Percentiles rank a stretch among this genome's conserved stretches.
These are phyloP conservation scores for Lomentospora prolificans DNA, from an alignment of 2,329 filamentous ascomycete species.

Conservation along the genomic window DNA sequence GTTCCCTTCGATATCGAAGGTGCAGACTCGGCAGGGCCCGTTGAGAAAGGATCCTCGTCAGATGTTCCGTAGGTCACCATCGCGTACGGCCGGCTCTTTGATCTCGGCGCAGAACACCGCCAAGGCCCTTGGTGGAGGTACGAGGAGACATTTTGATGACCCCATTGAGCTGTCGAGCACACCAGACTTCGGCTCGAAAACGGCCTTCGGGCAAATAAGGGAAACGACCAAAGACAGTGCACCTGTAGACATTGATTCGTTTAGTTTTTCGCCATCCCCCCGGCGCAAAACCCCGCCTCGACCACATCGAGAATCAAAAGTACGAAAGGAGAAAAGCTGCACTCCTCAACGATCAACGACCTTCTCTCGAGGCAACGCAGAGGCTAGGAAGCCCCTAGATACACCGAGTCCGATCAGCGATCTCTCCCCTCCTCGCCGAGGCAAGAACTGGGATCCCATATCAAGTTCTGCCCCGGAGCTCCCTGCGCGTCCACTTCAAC, in stretches of 20 bases:
- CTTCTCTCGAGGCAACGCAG: no score
- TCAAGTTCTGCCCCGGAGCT: conserved; percentile 41
- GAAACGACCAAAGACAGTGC: not conserved
- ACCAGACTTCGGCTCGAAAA: conserved; percentile 11
- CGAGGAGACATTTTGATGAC: conserved; percentile 12
- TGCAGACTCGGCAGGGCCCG: not conserved
- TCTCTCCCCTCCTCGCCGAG: not conserved
- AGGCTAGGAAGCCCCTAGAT: no score
- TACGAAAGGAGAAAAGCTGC: no score
- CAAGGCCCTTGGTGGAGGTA: not conserved
- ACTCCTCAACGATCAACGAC: no score
- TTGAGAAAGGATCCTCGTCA: not conserved
- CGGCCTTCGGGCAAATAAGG: not conserved
- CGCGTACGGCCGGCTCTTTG: conserved; percentile 19
- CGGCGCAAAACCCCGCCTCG: not conserved
- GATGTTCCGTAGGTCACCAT: not conserved
- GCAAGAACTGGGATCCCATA: conserved; percentile 36
- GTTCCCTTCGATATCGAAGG: not conserved
- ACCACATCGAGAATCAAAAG: no score
- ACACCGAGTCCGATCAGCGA: not conserved
- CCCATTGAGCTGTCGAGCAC: conserved; percentile 29
- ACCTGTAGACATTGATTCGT: not conserved
- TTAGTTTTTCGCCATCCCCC: not conserved
- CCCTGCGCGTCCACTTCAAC: not conserved
- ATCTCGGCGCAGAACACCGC: conserved; percentile 17